A percentile compares a stretch with the other conserved stretches of the same genome.
Evolutionary conservation across 441 rosid species (phyloP).

Genomic region (Metrosideros polymorpha): DNA sequence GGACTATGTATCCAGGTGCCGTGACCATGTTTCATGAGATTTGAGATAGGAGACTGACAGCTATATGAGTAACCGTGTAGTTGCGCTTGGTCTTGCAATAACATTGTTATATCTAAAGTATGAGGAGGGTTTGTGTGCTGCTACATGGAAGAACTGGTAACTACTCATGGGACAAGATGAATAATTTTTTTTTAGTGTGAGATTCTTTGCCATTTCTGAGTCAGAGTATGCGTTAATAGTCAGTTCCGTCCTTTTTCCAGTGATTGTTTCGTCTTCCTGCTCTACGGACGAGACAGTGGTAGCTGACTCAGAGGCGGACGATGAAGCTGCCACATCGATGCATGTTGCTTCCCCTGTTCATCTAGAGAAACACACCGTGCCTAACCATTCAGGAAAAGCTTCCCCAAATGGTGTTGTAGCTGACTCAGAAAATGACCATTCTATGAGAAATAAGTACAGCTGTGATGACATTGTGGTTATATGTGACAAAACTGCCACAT

Average conservation of each 20-base stretch:
- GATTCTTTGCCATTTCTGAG: neutral
- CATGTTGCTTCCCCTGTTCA: neutral
- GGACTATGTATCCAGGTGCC: neutral
- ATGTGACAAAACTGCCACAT: conserved; percentile 33
- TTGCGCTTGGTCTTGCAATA: neutral
- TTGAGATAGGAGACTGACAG: neutral
- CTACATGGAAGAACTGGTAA: neutral
- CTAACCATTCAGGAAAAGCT: neutral
- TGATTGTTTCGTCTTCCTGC: conserved; percentile 76
- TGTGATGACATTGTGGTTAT: neutral
- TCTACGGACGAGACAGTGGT: conserved; percentile 94
- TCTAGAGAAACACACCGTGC: neutral
- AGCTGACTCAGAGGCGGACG: conserved; percentile 77
- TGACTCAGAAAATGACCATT: neutral
- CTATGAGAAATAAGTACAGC: neutral
- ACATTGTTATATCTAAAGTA: neutral
- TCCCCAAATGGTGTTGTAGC: neutral
- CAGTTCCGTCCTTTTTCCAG: conserved; percentile 27
- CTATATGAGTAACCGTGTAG: neutral
- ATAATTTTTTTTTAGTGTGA: neutral
- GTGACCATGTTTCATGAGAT: neutral
- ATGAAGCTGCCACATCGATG: neutral
- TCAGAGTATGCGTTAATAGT: neutral
- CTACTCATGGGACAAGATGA: neutral
- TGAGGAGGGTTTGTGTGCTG: neutral